Base-by-base conservation (phyloP, 495 filamentous ascomycete genomes). In the Talaromyces wortmannii region DNA sequence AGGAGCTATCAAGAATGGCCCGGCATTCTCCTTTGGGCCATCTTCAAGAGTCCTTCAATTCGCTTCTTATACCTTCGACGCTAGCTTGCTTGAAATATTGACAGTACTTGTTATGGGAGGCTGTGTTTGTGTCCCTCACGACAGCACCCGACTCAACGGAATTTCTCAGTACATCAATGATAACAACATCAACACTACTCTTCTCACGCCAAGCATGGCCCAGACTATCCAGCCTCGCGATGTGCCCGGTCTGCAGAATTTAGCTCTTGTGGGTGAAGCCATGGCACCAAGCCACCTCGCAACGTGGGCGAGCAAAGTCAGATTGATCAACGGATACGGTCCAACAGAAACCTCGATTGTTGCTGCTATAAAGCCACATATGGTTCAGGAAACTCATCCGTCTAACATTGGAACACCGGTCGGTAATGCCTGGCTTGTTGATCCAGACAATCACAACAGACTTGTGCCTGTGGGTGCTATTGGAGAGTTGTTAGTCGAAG, bases 401-500 rank as follows among this genome's bases (percentile, higher is more conserved):
- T 46, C 44, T 1, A 55, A 58, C 18, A 57, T 61, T n/a, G 57
- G 59, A 3, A 40, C 31, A 7, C 23, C 54, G 12, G 51, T 61
- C 8, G 59, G 56, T 11, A 50, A 45, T n/a, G 45, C 57, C 7
- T 84, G 81, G 81, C 68, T 84, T 51, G 75, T 79, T 3, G 71
- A 81, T 45, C 69, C 78, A 0, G 56, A 58, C 6, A 67, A 83
- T 61, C 73, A 78, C 55, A 61, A 81, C 50, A 60, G 60, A 3
- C 70, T 83, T 4, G 61, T 74, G 18, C 78, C 79, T 0, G 59
- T 82, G 16, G 81, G 81, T 7, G 60, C 64, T 1, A 65, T 79
- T 2, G 82, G 81, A 15, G 81, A 85, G 61, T 65, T 83, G 32
- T 51, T 79, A 15, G 69, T 85, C 44, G 78, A 81, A 65, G 80